phyloP scores from a whole-genome alignment of 2,329 filamentous ascomycete genomes.

The Fusarium vanettenii region DNA sequence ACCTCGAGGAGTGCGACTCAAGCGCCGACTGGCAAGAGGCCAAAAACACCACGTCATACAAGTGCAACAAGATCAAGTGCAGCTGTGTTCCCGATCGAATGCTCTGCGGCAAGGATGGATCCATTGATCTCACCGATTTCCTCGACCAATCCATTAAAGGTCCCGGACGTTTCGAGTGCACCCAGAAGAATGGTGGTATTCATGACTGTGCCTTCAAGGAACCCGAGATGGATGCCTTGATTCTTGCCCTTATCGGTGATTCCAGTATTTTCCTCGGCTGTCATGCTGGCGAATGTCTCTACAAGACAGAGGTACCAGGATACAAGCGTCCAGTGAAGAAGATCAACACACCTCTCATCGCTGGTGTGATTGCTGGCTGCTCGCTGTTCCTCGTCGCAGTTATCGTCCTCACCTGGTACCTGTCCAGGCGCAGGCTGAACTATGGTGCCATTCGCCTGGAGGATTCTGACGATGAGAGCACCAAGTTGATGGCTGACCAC shows the following conservation, averaged over 20 bases:
- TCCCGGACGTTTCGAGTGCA: slow-evolving; percentile 85
- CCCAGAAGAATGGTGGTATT: slow-evolving; percentile 69
- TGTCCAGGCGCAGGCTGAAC: slow-evolving; percentile 78
- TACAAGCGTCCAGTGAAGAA: slow-evolving; percentile 89
- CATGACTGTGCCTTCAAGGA: slow-evolving; percentile 87
- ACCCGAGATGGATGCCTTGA: slow-evolving; percentile 91
- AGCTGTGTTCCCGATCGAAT: slow-evolving; percentile 91
- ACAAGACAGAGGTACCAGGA: slow-evolving; percentile 91
- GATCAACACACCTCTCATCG: slow-evolving; percentile 97
- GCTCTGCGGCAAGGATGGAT: slow-evolving; percentile 91
- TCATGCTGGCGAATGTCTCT: slow-evolving; percentile 89
- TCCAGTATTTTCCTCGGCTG: slow-evolving; percentile 87
- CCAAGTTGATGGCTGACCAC: slow-evolving; percentile 90
- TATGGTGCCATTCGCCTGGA: slow-evolving; percentile 85
- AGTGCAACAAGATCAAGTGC: slow-evolving; percentile 86
- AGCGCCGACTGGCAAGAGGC: slow-evolving; percentile 73
- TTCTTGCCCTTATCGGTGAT: slow-evolving; percentile 90
- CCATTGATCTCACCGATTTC: slow-evolving; percentile 92
- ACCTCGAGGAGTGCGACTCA: slow-evolving; percentile 83
- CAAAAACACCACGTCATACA: slow-evolving; percentile 85
- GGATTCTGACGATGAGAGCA: slow-evolving; percentile 88
- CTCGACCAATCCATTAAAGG: slow-evolving; percentile 85
- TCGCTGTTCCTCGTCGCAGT: slow-evolving; percentile 90
- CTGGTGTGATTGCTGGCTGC: slow-evolving; percentile 87
- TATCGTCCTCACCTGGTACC: slow-evolving; percentile 86